These are phyloP conservation scores for Oryza nivara DNA, from an alignment of 176 grass and related monocot genomes.

Conservation along the genomic window DNA sequence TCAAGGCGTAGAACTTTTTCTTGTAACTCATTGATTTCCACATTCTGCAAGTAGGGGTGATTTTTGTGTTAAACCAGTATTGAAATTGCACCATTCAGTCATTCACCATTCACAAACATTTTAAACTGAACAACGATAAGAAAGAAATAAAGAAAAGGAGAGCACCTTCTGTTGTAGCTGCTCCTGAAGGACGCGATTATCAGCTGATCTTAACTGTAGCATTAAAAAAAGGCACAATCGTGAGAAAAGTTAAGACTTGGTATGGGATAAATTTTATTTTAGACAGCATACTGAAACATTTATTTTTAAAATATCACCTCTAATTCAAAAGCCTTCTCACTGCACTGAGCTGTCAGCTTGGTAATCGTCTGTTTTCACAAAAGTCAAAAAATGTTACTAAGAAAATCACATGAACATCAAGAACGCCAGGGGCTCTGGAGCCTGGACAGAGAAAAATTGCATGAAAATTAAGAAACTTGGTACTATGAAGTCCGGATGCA, in stretches of 20 bases:
- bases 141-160: neutral
- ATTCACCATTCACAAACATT: neutral
- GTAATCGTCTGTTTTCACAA: slow-evolving; percentile 65
- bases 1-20: slow-evolving; percentile 64
- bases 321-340: slow-evolving; percentile 90
- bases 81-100: slow-evolving; percentile 1
- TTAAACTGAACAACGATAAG: neutral
- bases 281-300: neutral
- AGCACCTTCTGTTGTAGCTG: slow-evolving; percentile 82
- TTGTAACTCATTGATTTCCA: slow-evolving; percentile 72
- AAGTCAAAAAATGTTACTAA: slow-evolving; percentile 44
- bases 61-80: slow-evolving; percentile 13
- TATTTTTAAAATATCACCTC: slow-evolving; percentile 63
- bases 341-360: slow-evolving; percentile 75
- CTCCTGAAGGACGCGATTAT: slow-evolving; percentile 95
- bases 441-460: neutral
- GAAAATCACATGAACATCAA: neutral
- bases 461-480: slow-evolving; percentile 18
- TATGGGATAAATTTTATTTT: slow-evolving; percentile 17
- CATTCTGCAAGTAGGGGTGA: slow-evolving; percentile 53
- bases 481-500: slow-evolving; percentile 15
- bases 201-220: slow-evolving; percentile 85
- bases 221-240: neutral
- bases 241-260: neutral
- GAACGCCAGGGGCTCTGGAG: neutral